Percentiles rank a stretch among this genome's conserved stretches.
Evolutionary conservation across 1,284 basidiomycete species (phyloP).

Genomic region (Sphagnurus paluster): DNA sequence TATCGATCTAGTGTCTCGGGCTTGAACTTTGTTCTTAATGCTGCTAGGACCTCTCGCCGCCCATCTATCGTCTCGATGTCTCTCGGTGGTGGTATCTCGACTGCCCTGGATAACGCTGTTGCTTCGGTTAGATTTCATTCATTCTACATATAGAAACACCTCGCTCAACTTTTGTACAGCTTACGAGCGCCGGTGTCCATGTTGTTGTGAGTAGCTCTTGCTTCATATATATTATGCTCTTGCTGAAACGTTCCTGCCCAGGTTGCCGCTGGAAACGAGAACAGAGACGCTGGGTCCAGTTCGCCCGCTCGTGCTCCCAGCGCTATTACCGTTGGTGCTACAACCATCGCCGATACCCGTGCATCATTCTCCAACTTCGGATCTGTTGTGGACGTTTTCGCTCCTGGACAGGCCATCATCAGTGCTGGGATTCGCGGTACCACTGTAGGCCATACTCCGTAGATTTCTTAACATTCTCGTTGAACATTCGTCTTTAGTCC

Average conservation of each 20-base stretch:
- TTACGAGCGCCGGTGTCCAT: conserved; percentile 30
- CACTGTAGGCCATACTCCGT: conserved; percentile 58
- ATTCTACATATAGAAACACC: background rate
- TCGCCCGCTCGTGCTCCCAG: conserved; percentile 39
- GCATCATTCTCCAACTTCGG: conserved; percentile 36
- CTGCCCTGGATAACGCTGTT: conserved; percentile 19
- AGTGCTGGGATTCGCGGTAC: conserved; percentile 31
- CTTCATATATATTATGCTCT: background rate
- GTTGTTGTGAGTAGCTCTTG: conserved; percentile 1
- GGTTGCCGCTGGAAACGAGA: conserved; percentile 28
- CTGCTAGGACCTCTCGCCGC: conserved; percentile 6
- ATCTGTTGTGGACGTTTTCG: conserved; percentile 34
- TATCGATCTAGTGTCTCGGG: conserved; percentile 12
- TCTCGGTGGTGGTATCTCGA: conserved; percentile 14
- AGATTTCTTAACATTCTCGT: conserved; percentile 64
- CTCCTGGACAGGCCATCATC: conserved; percentile 33
- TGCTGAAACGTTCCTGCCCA: conserved; percentile 43
- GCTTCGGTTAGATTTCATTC: conserved; percentile 8
- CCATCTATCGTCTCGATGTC: conserved; percentile 18
- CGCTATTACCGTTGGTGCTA: conserved; percentile 66
- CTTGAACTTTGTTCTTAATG: conserved; percentile 14
- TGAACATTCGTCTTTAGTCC: conserved; percentile 51
- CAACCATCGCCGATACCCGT: conserved; percentile 49
- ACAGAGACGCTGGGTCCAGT: conserved; percentile 23
- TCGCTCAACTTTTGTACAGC: conserved; percentile 4